Percentiles rank a stretch among this genome's conserved stretches.
Evolutionary conservation across 257 asterid species (phyloP).

Genomic region (Plantago major): DNA sequence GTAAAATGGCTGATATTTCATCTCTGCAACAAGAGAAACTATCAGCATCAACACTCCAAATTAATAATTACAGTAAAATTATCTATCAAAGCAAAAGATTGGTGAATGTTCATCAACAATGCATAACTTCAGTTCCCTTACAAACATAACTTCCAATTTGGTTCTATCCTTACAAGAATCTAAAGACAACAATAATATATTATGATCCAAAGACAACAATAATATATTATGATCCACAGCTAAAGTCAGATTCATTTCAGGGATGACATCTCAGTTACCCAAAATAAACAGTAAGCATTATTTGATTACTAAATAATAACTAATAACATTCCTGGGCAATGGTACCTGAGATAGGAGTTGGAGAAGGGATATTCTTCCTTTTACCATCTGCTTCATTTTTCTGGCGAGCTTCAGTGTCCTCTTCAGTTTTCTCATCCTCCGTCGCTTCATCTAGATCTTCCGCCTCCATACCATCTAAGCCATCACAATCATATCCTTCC

Average conservation of each 20-base stretch:
- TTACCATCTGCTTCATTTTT: constrained; percentile 24
- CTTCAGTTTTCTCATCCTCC: constrained; percentile 31
- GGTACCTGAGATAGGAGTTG: constrained; percentile 71
- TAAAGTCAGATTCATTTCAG: background rate
- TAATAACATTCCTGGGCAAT: too few species aligned
- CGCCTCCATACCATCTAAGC: constrained; percentile 24
- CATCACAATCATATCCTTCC: constrained; percentile 29
- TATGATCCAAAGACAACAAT: too few species aligned
- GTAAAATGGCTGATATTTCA: constrained; percentile 38
- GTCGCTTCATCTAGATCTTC: constrained; percentile 37
- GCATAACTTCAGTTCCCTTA: too few species aligned
- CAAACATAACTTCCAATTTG: too few species aligned
- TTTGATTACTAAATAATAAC: too few species aligned
- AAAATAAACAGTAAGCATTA: background rate
- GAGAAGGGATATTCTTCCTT: constrained; percentile 37
- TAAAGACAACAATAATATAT: too few species aligned
- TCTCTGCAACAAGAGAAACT: constrained; percentile 34
- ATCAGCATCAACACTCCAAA: constrained; percentile 5
- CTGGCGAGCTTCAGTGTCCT: constrained; percentile 18
- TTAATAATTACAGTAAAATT: background rate
- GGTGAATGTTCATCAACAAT: background rate
- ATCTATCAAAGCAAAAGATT: background rate
- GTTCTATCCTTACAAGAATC: too few species aligned
- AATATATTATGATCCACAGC: background rate
- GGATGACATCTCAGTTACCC: background rate